A percentile compares a stretch with the other conserved stretches of the same genome.
Evolutionary conservation across 495 filamentous ascomycete species (phyloP).

Genomic region (Xylaria castorea): DNA sequence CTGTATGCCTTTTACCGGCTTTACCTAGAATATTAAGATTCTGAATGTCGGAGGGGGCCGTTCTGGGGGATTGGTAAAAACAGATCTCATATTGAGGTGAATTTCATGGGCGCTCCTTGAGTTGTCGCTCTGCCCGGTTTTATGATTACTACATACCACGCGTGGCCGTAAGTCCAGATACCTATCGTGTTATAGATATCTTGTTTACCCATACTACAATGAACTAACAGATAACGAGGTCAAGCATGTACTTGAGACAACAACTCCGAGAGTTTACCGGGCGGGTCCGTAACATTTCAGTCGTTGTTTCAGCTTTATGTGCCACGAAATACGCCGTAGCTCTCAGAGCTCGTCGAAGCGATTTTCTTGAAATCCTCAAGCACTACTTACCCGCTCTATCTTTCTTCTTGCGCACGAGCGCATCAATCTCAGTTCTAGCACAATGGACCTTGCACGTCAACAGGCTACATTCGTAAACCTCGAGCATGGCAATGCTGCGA

Average conservation of each 20-base stretch:
- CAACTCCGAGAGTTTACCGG: background rate
- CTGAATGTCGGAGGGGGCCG: background rate
- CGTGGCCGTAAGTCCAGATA: background rate
- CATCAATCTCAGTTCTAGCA: background rate
- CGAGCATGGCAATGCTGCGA: background rate
- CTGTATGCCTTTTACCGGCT: background rate
- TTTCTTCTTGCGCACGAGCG: background rate
- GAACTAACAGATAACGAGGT: background rate
- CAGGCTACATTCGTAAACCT: background rate
- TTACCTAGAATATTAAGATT: background rate
- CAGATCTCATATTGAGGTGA: background rate
- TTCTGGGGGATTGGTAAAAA: background rate
- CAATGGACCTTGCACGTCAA: background rate
- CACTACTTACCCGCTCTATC: background rate
- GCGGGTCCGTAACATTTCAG: background rate
- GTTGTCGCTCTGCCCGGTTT: background rate
- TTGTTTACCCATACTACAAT: background rate
- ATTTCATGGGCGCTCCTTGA: background rate
- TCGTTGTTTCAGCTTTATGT: slow-evolving; percentile 7
- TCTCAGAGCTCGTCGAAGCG: background rate
- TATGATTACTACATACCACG: background rate
- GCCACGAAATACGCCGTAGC: background rate
- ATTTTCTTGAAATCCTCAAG: background rate
- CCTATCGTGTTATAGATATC: background rate
- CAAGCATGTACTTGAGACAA: background rate